Base-by-base conservation (phyloP, 805 yeast genomes). In the Tetrapisispora taiwanensis region DNA sequence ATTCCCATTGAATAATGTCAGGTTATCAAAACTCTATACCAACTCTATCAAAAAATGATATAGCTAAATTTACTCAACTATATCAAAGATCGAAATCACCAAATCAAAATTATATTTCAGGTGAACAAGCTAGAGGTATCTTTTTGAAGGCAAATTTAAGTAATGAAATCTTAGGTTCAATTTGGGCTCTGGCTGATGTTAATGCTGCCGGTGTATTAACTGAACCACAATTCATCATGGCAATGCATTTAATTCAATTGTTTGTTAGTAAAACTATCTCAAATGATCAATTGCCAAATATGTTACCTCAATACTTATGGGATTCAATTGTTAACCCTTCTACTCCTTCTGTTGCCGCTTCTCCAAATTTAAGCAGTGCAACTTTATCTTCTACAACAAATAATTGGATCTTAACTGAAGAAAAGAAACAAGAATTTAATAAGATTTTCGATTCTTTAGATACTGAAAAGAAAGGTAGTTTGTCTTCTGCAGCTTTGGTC, bases 191-290 rank as follows among this genome's bases (percentile, higher is more conserved):
- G 46, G 89, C 83, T 31, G 98, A 92, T 60, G 76, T 78, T 46
- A 74, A 75, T 41, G 79, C 78, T 54, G 63, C 73, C 1, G 98
- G 98, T 6, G 72, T 74, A 45, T 75, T 92, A 54, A 71, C 75
- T 44, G 75, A 79, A 57, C 72, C 79, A 19, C 88, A 86, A 59
- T 92, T 92, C 54, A 76, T 85, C 36, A 74, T 90, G 52, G 97
- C 97, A 8, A 90, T 92, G 97, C 95, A 85, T 63, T 72, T 92
- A 56, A 85, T 92, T 50, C 97, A 90, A 60, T 45, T 61, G 32
- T 45, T 53, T 14, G 77, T 87, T 49, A 68, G 82, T 24, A 69
- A 87, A 56, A 75, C 78, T 55, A 83, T 86, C 27, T 53, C 76
- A 3, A 65, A 84, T 53, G 72, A 72, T 42, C 75, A 78, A 40